These are phyloP conservation scores for Ciborinia camelliae DNA, from an alignment of 2,329 filamentous ascomycete species.

Conservation along the genomic window DNA sequence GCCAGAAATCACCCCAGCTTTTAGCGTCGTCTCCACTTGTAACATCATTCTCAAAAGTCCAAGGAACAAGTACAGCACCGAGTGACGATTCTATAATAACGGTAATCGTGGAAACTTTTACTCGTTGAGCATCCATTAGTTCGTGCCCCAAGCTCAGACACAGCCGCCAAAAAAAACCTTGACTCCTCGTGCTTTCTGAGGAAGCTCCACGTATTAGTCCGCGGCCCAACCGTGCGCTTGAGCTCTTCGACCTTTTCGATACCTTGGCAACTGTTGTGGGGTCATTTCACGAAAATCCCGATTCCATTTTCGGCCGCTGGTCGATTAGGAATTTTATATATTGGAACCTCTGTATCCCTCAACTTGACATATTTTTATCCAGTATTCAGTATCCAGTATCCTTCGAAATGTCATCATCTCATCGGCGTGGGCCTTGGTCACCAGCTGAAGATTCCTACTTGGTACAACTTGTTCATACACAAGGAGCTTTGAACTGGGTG, in stretches of 20 bases:
- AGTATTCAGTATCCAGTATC: background rate
- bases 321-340: conserved; percentile 16
- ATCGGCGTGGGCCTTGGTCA: conserved; percentile 80
- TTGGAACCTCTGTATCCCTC: conserved; percentile 14
- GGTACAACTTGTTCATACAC: conserved; percentile 64
- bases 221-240: conserved; percentile 18
- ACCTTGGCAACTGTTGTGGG: conserved; percentile 18
- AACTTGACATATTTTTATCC: background rate
- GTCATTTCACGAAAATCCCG: conserved; percentile 5
- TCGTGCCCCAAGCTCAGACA: conserved; percentile 17
- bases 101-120: conserved; percentile 15
- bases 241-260: conserved; percentile 8
- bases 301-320: conserved; percentile 7
- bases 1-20: conserved; percentile 8
- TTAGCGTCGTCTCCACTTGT: conserved; percentile 17
- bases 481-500: conserved; percentile 86
- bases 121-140: conserved; percentile 20
- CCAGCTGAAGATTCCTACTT: conserved; percentile 70
- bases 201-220: background rate
- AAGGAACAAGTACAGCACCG: conserved; percentile 16
- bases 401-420: conserved; percentile 38
- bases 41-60: conserved; percentile 16
- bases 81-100: conserved; percentile 15
- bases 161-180: background rate
- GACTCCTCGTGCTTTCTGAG: conserved; percentile 7